Conservation (phyloP, 1,284 basidiomycete species). For the Phaffia rhodozyma region DNA sequence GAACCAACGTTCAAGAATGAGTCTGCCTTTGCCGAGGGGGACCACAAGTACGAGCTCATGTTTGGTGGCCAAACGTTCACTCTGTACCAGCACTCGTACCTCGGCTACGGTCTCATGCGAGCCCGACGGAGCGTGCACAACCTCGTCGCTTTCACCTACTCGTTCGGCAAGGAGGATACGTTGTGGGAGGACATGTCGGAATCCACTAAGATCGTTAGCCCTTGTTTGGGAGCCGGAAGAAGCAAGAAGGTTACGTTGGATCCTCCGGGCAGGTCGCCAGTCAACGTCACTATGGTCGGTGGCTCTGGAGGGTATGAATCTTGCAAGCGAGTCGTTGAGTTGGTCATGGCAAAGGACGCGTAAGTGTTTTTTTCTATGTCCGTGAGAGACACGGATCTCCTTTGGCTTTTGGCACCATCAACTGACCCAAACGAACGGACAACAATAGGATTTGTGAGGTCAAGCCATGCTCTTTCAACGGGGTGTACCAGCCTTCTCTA, state of each 20-base stretch:
- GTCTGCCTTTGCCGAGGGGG: conserved; percentile 60
- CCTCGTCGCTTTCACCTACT: conserved; percentile 75
- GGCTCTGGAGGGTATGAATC: conserved; percentile 71
- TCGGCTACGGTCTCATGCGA: conserved; percentile 91
- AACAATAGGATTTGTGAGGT: conserved; percentile 60
- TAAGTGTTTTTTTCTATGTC: conserved; percentile 39
- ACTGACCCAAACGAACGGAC: background rate
- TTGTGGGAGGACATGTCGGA: conserved; percentile 37
- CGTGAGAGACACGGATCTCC: background rate
- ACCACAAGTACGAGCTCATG: conserved; percentile 80
- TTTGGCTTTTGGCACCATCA: conserved; percentile 1
- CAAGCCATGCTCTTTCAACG: conserved; percentile 91
- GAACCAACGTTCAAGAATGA: conserved; percentile 56
- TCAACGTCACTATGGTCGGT: conserved; percentile 70
- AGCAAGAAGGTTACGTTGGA: conserved; percentile 56
- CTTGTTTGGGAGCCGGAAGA: conserved; percentile 65
- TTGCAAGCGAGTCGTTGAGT: conserved; percentile 71
- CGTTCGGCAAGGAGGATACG: conserved; percentile 34
- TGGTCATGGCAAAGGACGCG: conserved; percentile 94
- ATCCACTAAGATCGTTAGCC: conserved; percentile 46
- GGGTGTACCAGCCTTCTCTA: conserved; percentile 93
- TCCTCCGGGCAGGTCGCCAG: conserved; percentile 42
- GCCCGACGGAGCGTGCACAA: conserved; percentile 77
- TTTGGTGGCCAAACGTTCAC: conserved; percentile 61
- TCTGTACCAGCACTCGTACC: conserved; percentile 88